These are phyloP conservation scores for Lenzites betulinus DNA, from an alignment of 768 basidiomycete genomes.

Conservation along the genomic window DNA sequence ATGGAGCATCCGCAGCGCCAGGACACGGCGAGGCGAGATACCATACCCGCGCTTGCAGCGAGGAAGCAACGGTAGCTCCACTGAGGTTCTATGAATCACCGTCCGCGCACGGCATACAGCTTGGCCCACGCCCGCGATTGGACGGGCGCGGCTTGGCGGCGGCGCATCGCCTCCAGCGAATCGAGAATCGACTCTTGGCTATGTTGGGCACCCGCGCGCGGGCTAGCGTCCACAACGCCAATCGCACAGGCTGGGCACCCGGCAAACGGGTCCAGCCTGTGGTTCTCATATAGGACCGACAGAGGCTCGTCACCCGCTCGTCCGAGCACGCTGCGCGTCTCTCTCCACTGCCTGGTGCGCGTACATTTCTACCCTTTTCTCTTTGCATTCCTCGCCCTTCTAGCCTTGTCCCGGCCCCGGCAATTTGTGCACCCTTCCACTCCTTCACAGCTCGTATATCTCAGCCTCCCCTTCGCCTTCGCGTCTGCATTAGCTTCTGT, in stretches of 20 bases:
- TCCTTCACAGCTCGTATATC: conserved; percentile 4
- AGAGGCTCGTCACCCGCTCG: background rate
- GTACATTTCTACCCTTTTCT: background rate
- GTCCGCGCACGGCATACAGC: background rate
- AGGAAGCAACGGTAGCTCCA: conserved; percentile 9
- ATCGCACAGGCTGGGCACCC: conserved; percentile 6
- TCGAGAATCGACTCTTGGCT: background rate
- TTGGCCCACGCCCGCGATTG: conserved; percentile 17
- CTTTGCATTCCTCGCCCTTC: conserved; percentile 4
- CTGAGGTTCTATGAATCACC: background rate
- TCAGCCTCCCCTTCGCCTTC: background rate
- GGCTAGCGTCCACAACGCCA: background rate
- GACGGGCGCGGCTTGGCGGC: conserved; percentile 15
- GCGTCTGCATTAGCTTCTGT: background rate
- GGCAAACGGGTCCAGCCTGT: background rate
- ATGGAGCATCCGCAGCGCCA: conserved; percentile 3
- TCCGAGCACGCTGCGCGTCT: conserved; percentile 23
- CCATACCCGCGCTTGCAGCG: conserved; percentile 7
- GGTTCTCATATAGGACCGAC: conserved; percentile 11
- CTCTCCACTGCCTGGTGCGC: conserved; percentile 16
- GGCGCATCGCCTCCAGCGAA: conserved; percentile 6
- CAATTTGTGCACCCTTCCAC: conserved; percentile 7
- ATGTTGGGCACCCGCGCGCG: background rate
- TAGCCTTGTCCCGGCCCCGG: conserved; percentile 11
- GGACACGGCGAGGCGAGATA: conserved; percentile 5